Base-by-base conservation (phyloP, 2,329 filamentous ascomycete genomes). In the Trichoderma semiorbis region DNA sequence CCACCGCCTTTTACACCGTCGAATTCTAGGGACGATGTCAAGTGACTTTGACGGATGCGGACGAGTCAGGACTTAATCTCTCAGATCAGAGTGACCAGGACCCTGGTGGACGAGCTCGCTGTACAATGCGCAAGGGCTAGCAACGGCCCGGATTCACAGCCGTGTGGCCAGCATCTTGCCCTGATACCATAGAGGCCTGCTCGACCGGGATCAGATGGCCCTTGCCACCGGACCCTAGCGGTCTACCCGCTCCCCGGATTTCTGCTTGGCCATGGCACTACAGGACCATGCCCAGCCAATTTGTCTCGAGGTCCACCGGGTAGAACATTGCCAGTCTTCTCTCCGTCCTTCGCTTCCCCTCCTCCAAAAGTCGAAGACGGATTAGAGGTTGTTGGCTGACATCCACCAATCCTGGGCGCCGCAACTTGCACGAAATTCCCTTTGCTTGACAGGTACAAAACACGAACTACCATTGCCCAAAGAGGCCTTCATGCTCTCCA, bases 121-220 rank as follows among this genome's bases (percentile, higher is more conserved):
- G 72, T 24, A 65, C 64, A 69, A 43, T 43, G 62, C 62, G 61
- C 57, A 71, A 75, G 75, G 77, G 75, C 77, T 76, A 74, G 73
- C 75, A 78, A 78, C 79, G 78, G 79, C 75, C 79, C 79, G 79
- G 79, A 78, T 78, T 77, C 74, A 72, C 76, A 80, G 78, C 79
- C 78, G 79, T 80, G 74, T 79, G 76, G 78, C 73, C 78, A 78
- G 74, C 72, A 75, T 55, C 39, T 68, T 26, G 70, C 64, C 67
- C 30, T 71, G 70, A 69, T 68, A 71, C 70, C 62, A 71, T 70
- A 70, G 75, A 75, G 69, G 68, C 69, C 74, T 75, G 75, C 75
- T 57, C n/a, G 75, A 76, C 77, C 75, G 76, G 77, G 77, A 75
- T 76, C 74, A 69, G 70, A 74, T 74, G 26, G 74, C 58, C 79